Conservation (phyloP, 768 basidiomycete genomes). For the Termitomyces sp. region DNA sequence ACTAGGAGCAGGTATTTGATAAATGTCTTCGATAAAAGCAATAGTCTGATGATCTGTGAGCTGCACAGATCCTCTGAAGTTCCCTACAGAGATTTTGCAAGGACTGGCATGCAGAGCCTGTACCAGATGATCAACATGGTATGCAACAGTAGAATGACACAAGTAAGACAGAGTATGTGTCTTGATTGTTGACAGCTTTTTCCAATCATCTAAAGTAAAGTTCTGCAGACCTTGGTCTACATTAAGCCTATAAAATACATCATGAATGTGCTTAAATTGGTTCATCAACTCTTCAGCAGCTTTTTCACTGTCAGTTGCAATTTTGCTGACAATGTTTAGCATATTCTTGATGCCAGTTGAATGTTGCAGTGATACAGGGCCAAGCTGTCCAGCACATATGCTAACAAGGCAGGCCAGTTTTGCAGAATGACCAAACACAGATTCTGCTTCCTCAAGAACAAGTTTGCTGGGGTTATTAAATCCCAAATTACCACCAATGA, state of each 20-base stretch:
- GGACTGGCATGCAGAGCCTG: background rate
- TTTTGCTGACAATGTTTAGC: background rate
- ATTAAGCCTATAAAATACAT: background rate
- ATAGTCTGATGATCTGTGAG: no score
- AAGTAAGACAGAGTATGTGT: background rate
- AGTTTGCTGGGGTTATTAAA: background rate
- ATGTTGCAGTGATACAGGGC: background rate
- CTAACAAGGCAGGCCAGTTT: background rate
- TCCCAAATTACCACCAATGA: conserved; percentile 1
- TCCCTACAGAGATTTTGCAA: background rate
- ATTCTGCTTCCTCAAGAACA: background rate
- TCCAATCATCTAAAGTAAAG: background rate
- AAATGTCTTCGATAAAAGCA: no score
- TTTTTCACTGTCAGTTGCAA: background rate
- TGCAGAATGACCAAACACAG: background rate
- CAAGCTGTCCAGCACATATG: background rate
- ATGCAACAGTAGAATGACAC: no score
- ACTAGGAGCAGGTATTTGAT: no score
- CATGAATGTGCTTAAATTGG: background rate
- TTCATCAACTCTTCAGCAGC: background rate
- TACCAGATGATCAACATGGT: background rate
- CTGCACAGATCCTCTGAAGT: background rate
- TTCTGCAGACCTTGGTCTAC: background rate
- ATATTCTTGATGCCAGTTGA: background rate
- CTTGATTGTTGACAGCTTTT: background rate